These are phyloP conservation scores for Tetrapisispora nanseiensis DNA, from an alignment of 805 yeast species.

Conservation along the genomic window DNA sequence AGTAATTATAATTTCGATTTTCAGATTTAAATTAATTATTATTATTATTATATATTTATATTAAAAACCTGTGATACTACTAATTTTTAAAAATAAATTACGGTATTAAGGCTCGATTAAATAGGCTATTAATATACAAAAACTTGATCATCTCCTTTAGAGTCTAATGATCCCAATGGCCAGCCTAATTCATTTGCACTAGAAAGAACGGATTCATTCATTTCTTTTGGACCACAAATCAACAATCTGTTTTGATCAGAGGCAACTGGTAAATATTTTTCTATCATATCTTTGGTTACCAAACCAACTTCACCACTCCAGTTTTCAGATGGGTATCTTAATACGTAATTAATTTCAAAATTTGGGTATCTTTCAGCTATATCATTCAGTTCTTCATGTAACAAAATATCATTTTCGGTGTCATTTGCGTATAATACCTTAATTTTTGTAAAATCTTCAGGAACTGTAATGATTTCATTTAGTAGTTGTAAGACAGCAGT, in stretches of 20 bases:
- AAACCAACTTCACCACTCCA: constrained; percentile 57
- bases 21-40: background rate
- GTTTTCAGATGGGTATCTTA: constrained; percentile 37
- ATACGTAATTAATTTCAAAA: constrained; percentile 49
- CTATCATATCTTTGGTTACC: constrained; percentile 49
- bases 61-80: background rate
- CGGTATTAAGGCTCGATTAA: background rate
- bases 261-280: constrained; percentile 43
- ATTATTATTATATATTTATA: background rate
- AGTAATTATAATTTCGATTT: too few species aligned
- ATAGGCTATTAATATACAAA: constrained; percentile 37
- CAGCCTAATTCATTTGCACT: constrained; percentile 55
- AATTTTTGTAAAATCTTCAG: constrained; percentile 53
- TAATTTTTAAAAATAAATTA: background rate
- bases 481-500: constrained; percentile 83
- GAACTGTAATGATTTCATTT: constrained; percentile 57
- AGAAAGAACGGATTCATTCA: constrained; percentile 46
- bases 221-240: constrained; percentile 66
- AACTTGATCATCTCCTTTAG: constrained; percentile 45
- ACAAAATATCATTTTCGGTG: constrained; percentile 64
- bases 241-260: constrained; percentile 44
- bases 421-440: constrained; percentile 63
- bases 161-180: constrained; percentile 34
- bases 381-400: constrained; percentile 65
- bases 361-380: constrained; percentile 53